Conservation (phyloP, 2,329 filamentous ascomycete species). For the Colletotrichum magnum region DNA sequence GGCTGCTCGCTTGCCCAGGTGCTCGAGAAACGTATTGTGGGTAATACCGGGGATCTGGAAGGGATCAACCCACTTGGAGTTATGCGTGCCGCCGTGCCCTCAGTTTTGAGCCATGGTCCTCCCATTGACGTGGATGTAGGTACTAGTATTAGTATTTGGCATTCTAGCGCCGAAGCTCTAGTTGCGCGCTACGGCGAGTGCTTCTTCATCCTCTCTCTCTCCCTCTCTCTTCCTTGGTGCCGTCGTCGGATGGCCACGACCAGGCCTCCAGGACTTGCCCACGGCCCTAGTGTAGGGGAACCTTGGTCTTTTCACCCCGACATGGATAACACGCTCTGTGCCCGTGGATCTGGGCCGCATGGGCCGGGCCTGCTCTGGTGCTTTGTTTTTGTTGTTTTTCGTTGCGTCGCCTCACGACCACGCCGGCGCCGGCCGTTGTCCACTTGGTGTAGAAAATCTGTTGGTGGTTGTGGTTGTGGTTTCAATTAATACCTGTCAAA, state of each 20-base stretch:
- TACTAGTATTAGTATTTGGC: no score
- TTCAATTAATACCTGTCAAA: background rate
- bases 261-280: constrained; percentile 11
- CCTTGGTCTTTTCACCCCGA: constrained; percentile 1
- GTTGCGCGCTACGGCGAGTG: no score
- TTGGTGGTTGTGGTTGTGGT: no score
- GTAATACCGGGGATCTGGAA: background rate
- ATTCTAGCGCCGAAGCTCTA: no score
- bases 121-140: no score
- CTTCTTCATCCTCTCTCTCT: no score
- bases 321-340: background rate
- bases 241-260: background rate
- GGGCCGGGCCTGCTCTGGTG: background rate
- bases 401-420: constrained; percentile 12
- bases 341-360: background rate
- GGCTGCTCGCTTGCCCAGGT: background rate
- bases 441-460: no score
- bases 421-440: background rate
- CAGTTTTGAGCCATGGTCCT: no score
- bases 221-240: background rate
- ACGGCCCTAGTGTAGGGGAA: constrained; percentile 6
- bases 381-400: constrained; percentile 24
- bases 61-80: no score
- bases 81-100: no score
- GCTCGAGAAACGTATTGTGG: constrained; percentile 25